Evolutionary conservation across 441 rosid genomes (phyloP), one percentile per base, ranked within the genome.

Genomic region (Arabidopsis lyrata): DNA sequence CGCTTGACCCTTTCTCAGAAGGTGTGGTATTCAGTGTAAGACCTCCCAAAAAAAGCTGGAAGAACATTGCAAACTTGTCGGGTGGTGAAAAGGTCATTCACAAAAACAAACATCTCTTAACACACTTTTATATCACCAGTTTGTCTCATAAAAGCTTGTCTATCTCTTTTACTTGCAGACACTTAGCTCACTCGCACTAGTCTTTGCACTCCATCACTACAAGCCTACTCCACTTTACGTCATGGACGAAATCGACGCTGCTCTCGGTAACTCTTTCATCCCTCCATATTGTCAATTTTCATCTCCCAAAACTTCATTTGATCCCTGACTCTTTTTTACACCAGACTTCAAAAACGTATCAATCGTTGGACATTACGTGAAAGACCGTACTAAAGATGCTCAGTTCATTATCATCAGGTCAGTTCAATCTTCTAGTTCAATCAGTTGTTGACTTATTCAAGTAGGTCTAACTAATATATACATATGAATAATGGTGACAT

Each of bases 41-140:
- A 81, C 98, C 99, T n/a, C 99, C 99, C 8, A 95, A 95, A 83
- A 95, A 95, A 72, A 94, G 97, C 84, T 93, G 99, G 98, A 95
- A 93, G 81, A 93, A 93, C 77, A 95, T 95, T 63, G 97, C 97
- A 32, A 95, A 95, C 78, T 82, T 95, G 67, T 93, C 98, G 2
- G 98, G 98, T 55, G 99, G 99, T 62, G 98, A 95, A 88, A 93
- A 95, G 98, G 99, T 93, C 35, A 32, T 44, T 11, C 5, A 56
- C 54, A 62, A 29, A 48, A 38, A 29, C 59, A 54, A 49, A 67
- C 59, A 67, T 66, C 35, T 66, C 35, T 47, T 58, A 32, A 53
- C 67, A 63, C 44, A 60, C 18, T 55, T 55, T 36, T 1, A 58
- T 32, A 8, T 32, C 56, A 45, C 60, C 16, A n/a, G 11, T 63